A percentile compares a stretch with the other conserved stretches of the same genome.
These are phyloP conservation scores for Patellifolia procumbens DNA, from an alignment of 179 eudicot genomes.

Conservation along the genomic window DNA sequence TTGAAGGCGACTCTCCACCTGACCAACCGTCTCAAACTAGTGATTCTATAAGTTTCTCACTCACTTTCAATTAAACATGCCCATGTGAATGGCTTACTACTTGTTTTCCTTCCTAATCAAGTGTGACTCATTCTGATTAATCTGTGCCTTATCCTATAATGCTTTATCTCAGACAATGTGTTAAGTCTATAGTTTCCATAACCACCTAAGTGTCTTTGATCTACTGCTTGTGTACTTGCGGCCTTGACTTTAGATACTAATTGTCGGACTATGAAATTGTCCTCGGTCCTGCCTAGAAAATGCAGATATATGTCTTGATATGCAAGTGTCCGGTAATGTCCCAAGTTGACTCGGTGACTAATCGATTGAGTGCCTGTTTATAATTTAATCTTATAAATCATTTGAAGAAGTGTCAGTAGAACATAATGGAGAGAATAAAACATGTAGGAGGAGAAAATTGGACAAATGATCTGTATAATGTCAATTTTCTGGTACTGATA, in stretches of 20 bases:
- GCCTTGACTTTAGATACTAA: not conserved
- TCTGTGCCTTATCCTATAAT: not conserved
- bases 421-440: no score
- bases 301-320: no score
- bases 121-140: not conserved
- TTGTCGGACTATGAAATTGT: not conserved
- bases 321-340: not conserved
- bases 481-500: no score
- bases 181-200: no score
- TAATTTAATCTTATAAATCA: not conserved
- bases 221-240: no score
- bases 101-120: no score
- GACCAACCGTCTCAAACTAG: no score
- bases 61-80: not conserved
- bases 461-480: no score
- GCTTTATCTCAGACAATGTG: not conserved
- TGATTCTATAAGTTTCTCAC: not conserved
- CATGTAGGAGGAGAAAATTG: no score
- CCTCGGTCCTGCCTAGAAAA: no score
- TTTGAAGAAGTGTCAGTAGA: no score
- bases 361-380: not conserved
- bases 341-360: not conserved
- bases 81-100: not conserved
- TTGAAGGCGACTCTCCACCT: not conserved
- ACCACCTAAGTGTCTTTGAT: no score